Conservation (phyloP, 345 rosid genomes). For the Nephelium lappaceum region DNA sequence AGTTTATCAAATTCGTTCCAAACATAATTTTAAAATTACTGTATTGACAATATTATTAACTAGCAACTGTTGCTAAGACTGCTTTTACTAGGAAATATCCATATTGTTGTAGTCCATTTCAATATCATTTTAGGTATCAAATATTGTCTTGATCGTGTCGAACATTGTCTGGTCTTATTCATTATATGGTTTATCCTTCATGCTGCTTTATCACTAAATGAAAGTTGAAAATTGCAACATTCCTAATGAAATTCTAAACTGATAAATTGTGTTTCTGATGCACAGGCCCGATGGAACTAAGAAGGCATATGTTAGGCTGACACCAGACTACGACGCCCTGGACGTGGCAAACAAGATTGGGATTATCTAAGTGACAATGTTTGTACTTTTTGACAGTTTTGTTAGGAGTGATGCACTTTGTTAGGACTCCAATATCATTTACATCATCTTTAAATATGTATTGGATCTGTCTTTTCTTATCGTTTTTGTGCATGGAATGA, state of each 20-base stretch:
- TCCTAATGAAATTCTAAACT: neutral
- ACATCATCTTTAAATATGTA: slow-evolving; percentile 12
- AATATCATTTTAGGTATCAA: neutral
- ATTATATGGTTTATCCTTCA: neutral
- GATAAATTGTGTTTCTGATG: neutral
- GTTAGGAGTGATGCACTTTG: slow-evolving; percentile 23
- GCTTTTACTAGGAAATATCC: neutral
- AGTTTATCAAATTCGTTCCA: too few relatives aligned
- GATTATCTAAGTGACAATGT: slow-evolving; percentile 50
- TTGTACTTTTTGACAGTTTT: slow-evolving; percentile 16
- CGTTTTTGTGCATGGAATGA: neutral
- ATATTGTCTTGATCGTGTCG: neutral
- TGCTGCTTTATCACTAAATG: neutral
- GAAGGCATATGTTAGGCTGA: slow-evolving; percentile 73
- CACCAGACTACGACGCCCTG: slow-evolving; percentile 68
- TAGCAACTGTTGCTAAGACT: neutral
- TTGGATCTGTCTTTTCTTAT: neutral
- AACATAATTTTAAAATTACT: too few relatives aligned
- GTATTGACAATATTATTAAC: neutral
- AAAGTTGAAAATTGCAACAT: neutral
- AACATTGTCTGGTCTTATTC: neutral
- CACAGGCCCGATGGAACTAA: slow-evolving; percentile 80
- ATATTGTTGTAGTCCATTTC: too few relatives aligned
- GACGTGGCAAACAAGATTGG: slow-evolving; percentile 85
- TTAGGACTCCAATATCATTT: slow-evolving; percentile 19